Conservation (phyloP, 148 eudicot genomes). For the Vaccinium vitisidaea region DNA sequence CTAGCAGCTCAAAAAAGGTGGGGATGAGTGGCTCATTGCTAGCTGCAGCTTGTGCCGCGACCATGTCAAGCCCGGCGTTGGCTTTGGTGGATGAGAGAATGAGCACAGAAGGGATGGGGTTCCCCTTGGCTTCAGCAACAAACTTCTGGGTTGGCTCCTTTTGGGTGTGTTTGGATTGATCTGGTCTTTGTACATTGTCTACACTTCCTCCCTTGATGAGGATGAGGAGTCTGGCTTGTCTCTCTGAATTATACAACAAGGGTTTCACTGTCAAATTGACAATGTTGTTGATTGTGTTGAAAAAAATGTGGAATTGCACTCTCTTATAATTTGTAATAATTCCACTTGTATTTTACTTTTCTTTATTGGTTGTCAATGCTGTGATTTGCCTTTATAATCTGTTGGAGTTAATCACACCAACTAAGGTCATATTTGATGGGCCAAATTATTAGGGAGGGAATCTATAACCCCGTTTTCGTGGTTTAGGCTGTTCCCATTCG, state of each 20-base stretch:
- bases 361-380: not conserved
- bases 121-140: constrained; percentile 94
- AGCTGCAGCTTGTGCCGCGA: constrained; percentile 41
- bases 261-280: not conserved
- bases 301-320: not conserved
- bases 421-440: too few species aligned
- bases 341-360: not conserved
- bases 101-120: constrained; percentile 98
- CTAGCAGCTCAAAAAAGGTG: constrained; percentile 12
- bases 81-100: constrained; percentile 95
- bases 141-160: constrained; percentile 86
- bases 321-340: constrained; percentile 4
- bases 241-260: constrained; percentile 39
- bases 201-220: constrained; percentile 73
- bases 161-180: constrained; percentile 75
- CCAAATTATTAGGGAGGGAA: too few species aligned
- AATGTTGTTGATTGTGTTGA: not conserved
- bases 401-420: too few species aligned
- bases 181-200: constrained; percentile 74
- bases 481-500: too few species aligned
- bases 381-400: not conserved
- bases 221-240: constrained; percentile 98
- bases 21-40: constrained; percentile 34
- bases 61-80: constrained; percentile 78
- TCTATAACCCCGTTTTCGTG: too few species aligned